Evolutionary conservation across 2,329 filamentous ascomycete species (phyloP).

Genomic region (Amauroascus niger): DNA sequence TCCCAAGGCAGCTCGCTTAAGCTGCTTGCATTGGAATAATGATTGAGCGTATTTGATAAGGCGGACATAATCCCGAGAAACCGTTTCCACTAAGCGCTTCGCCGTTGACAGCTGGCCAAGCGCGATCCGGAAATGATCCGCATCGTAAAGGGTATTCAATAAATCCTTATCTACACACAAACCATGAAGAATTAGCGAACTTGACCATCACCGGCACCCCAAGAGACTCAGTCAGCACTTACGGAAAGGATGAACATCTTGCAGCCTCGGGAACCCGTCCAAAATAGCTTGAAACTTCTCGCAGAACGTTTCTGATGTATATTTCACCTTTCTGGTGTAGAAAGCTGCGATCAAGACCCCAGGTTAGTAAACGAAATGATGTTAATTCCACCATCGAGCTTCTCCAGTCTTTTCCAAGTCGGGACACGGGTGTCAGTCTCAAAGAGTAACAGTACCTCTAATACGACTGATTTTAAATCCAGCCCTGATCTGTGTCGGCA

Average conservation of each 20-base stretch:
- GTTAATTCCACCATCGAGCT: background rate
- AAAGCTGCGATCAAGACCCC: constrained; percentile 49
- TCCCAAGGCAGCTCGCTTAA: constrained; percentile 90
- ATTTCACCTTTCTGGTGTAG: constrained; percentile 97
- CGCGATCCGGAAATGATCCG: constrained; percentile 94
- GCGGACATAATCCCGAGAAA: constrained; percentile 90
- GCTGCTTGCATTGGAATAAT: constrained; percentile 97
- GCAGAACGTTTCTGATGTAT: constrained; percentile 89
- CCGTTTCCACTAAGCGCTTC: constrained; percentile 92
- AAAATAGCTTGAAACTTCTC: constrained; percentile 89
- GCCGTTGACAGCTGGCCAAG: constrained; percentile 92
- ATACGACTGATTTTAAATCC: constrained; percentile 96
- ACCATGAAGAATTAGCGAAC: constrained; percentile 16
- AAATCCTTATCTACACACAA: constrained; percentile 55
- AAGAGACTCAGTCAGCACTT: constrained; percentile 26
- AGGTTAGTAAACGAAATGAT: constrained; percentile 19
- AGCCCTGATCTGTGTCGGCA: constrained; percentile 89
- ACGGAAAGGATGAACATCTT: constrained; percentile 94
- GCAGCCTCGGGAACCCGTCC: constrained; percentile 82
- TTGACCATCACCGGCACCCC: constrained; percentile 16
- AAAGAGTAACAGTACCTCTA: constrained; percentile 40
- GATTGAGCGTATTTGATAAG: constrained; percentile 94
- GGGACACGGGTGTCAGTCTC: background rate
- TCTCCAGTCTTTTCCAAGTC: background rate
- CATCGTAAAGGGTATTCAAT: constrained; percentile 97